Conservation (phyloP, 2,329 filamentous ascomycete species). For the Xylaria digitata region DNA sequence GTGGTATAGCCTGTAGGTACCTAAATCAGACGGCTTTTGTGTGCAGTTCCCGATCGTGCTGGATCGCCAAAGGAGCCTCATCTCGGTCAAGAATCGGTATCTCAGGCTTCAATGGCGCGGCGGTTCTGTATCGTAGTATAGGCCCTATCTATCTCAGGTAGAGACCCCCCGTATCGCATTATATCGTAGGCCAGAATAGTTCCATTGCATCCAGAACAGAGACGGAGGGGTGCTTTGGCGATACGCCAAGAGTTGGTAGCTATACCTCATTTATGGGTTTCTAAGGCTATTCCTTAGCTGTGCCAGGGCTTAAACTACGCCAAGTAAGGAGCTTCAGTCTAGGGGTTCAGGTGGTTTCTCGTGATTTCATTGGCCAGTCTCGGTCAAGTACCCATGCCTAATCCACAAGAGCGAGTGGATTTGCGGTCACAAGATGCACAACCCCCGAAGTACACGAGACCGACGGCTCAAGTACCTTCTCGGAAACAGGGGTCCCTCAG, state of each 20-base stretch:
- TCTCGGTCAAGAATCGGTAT: conserved; percentile 5
- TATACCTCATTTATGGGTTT: conserved; percentile 20
- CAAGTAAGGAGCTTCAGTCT: conserved; percentile 32
- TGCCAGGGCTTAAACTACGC: conserved; percentile 33
- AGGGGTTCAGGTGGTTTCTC: conserved; percentile 20
- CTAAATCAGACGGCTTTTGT: no score
- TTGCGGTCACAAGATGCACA: conserved; percentile 41
- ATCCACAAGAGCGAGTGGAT: conserved; percentile 35
- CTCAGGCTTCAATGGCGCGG: neutral
- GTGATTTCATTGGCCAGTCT: conserved; percentile 27
- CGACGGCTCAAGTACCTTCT: conserved; percentile 22
- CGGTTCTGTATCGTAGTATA: no score
- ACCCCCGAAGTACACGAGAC: conserved; percentile 34
- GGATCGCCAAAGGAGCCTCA: neutral
- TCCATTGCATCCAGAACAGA: conserved; percentile 17
- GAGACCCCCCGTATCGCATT: neutral
- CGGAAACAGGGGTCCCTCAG: conserved; percentile 19
- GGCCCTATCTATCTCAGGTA: conserved; percentile 6
- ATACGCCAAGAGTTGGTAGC: conserved; percentile 23
- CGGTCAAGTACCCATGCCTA: conserved; percentile 15
- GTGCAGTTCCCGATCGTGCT: neutral
- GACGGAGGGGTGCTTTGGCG: conserved; percentile 14
- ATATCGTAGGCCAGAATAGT: conserved; percentile 8
- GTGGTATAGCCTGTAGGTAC: no score
- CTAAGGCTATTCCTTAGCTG: conserved; percentile 23